Evolutionary conservation across 176 grass and related monocot species (phyloP).

Genomic region (Hordeum marinum): DNA sequence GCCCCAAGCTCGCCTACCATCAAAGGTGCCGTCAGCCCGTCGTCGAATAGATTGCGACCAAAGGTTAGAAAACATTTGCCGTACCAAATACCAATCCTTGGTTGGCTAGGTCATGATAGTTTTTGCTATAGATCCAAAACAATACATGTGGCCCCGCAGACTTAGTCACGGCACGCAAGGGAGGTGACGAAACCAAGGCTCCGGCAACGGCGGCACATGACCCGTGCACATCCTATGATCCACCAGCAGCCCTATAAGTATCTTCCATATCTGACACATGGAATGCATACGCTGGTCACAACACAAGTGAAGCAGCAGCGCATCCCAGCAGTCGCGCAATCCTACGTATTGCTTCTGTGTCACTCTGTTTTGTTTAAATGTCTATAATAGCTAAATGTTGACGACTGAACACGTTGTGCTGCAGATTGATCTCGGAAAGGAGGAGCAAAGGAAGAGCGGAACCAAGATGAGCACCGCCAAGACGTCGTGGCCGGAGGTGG

Average conservation of each 20-base stretch:
- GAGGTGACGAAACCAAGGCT: background rate
- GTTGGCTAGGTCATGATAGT: background rate
- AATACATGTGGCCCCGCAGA: background rate
- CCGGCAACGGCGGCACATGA: background rate
- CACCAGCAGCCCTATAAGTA: background rate
- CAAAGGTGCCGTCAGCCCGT: no score
- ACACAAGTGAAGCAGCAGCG: no score
- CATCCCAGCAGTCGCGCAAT: no score
- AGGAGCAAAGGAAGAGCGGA: background rate
- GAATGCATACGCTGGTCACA: no score
- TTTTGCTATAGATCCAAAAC: background rate
- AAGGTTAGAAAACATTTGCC: background rate
- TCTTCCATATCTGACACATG: background rate
- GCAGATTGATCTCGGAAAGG: no score
- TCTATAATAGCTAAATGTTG: no score
- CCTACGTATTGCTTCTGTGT: no score
- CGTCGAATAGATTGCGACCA: background rate
- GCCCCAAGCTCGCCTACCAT: no score
- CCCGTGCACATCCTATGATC: no score
- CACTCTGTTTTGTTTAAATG: no score
- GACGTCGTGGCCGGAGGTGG: slow-evolving; percentile 16
- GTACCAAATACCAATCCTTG: background rate
- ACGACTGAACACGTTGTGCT: no score
- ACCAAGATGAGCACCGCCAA: slow-evolving; percentile 3
- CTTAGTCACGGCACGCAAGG: background rate